These are phyloP conservation scores for Rubroshorea leprosula DNA, from an alignment of 345 rosid species.

Conservation along the genomic window DNA sequence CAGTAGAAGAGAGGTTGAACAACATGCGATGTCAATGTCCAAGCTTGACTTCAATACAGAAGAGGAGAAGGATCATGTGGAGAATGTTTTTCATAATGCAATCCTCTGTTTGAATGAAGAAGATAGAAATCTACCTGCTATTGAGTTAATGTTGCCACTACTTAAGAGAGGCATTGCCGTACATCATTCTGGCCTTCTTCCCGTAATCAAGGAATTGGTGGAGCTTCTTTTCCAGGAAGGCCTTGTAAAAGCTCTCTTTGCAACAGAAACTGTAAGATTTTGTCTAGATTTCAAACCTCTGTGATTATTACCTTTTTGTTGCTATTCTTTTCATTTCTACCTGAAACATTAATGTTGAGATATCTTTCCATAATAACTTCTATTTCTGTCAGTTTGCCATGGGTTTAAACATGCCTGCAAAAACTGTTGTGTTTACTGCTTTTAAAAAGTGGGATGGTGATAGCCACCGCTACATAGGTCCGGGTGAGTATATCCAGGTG, in stretches of 20 bases:
- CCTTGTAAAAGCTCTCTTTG: slow-evolving; percentile 94
- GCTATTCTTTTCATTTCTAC: neutral
- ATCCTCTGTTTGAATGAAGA: slow-evolving; percentile 88
- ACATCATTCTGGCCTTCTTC: slow-evolving; percentile 99
- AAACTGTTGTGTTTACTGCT: slow-evolving; percentile 91
- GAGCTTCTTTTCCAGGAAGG: slow-evolving; percentile 99
- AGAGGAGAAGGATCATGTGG: slow-evolving; percentile 79
- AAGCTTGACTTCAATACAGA: slow-evolving; percentile 92
- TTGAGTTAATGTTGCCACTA: slow-evolving; percentile 91
- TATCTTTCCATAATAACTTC: slow-evolving; percentile 5
- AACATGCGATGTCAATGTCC: slow-evolving; percentile 96
- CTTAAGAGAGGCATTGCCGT: slow-evolving; percentile 97
- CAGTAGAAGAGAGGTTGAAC: slow-evolving; percentile 98
- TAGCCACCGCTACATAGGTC: slow-evolving; percentile 89
- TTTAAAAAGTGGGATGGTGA: slow-evolving; percentile 99
- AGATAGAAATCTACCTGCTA: slow-evolving; percentile 91
- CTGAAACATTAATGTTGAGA: slow-evolving; percentile 3
- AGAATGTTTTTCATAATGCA: slow-evolving; percentile 74
- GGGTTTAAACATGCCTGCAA: slow-evolving; percentile 99
- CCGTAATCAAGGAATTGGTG: slow-evolving; percentile 94
- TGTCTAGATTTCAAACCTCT: too few relatives aligned
- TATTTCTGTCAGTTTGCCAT: slow-evolving; percentile 76
- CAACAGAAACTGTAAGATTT: slow-evolving; percentile 90
- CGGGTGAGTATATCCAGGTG: slow-evolving; percentile 98
- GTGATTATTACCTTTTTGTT: too few relatives aligned